Evolutionary conservation across 208 protist genomes (phyloP), one percentile per base, ranked within the genome.

Genomic region (Crithidia bombi): DNA sequence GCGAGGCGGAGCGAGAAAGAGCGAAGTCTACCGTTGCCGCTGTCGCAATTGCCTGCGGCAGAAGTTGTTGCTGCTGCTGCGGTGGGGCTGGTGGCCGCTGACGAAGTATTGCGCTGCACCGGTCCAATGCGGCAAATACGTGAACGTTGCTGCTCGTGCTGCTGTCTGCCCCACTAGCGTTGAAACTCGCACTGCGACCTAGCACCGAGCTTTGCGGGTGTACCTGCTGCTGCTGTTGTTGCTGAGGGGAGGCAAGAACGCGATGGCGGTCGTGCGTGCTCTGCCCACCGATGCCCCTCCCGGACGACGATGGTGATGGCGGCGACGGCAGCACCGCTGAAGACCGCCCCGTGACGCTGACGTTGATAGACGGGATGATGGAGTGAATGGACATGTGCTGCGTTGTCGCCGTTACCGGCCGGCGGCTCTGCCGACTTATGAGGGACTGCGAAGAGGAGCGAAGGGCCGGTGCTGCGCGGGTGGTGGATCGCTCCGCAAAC

Each of bases 391-490:
- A 15, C 0, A 44, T 65, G 19, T 23, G 28, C 28, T 5, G 41
- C 41, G 44, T 59, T 17, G 38, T 11, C 47, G 57, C 26, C 2
- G 39, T 32, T 9, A 58, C 21, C 19, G 47, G 67, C 7, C 67
- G 67, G n/a, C 52, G 54, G 11, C 46, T 19, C 25, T 55, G 28
- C 6, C 55, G 61, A 17, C 30, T 14, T 4, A 63, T 47, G 43
- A 46, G 36, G 15, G 56, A 69, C 70, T 70, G 62, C 30, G 39
- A 69, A 2, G 38, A 23, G 10, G 62, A 69, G 43, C 23, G 21
- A 63, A 38, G 39, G 1, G 12, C 21, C 9, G 17, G 23, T 7
- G 3, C 39, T 9, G 15, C 9, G 12, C 49, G 66, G 25, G 36
- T 23, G 15, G 10, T 6, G 15, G 49, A 39, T 6, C 41, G 41